phyloP scores from a whole-genome alignment of 169 alveolate genomes.

The Theileria luwenshuni region DNA sequence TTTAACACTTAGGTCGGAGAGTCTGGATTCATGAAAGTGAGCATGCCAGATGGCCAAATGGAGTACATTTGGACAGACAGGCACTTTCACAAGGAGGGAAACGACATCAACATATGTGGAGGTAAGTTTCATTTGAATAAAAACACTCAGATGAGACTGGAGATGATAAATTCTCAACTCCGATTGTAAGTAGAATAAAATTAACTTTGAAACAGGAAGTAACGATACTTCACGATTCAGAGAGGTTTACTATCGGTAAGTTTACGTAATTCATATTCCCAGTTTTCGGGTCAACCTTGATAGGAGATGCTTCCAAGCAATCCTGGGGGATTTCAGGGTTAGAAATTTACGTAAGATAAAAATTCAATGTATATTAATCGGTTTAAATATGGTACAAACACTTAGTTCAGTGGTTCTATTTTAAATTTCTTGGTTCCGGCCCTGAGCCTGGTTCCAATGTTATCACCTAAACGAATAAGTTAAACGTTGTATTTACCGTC shows the following conservation, averaged over 20 bases:
- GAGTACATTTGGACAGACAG: slow-evolving; percentile 79
- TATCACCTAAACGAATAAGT: slow-evolving; percentile 70
- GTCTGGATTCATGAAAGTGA: slow-evolving; percentile 74
- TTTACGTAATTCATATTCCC: neutral
- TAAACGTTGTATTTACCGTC: slow-evolving; percentile 66
- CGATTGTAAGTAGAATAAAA: slow-evolving; percentile 25
- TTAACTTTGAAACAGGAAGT: slow-evolving; percentile 38
- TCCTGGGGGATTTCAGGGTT: slow-evolving; percentile 73
- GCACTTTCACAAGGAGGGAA: slow-evolving; percentile 41
- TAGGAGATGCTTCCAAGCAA: slow-evolving; percentile 56
- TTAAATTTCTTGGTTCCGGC: slow-evolving; percentile 84
- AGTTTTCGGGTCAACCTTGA: slow-evolving; percentile 66
- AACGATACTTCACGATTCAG: slow-evolving; percentile 61
- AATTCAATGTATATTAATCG: neutral
- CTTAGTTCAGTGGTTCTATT: slow-evolving; percentile 83
- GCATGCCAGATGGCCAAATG: slow-evolving; percentile 59
- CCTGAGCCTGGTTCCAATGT: slow-evolving; percentile 83
- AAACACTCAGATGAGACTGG: slow-evolving; percentile 36
- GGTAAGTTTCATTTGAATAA: slow-evolving; percentile 39
- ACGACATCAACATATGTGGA: slow-evolving; percentile 74
- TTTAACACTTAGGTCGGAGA: slow-evolving; percentile 55
- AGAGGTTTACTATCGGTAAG: slow-evolving; percentile 53
- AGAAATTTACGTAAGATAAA: slow-evolving; percentile 56
- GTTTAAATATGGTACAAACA: neutral
- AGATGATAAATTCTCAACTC: slow-evolving; percentile 63